These are phyloP conservation scores for Amanita rubescens DNA, from an alignment of 768 basidiomycete genomes.

Conservation along the genomic window DNA sequence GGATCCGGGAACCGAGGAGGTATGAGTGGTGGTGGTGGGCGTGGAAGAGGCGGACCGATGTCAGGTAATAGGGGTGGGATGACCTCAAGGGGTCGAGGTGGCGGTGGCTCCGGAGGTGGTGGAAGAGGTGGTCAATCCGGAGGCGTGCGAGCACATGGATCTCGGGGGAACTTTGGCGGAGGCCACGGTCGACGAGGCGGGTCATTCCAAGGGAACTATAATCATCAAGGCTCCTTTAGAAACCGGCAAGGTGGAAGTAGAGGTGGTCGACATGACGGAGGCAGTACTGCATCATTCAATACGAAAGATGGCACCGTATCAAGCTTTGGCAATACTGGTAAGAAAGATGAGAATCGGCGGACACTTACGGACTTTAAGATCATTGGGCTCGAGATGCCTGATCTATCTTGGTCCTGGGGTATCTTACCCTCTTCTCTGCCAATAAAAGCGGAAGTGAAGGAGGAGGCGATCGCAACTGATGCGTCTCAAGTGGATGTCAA, in stretches of 20 bases:
- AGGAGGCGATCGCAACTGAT: conserved; percentile 23
- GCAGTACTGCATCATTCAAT: conserved; percentile 31
- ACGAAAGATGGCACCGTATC: conserved; percentile 44
- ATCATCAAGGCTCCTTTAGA: conserved; percentile 44
- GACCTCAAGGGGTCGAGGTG: conserved; percentile 33
- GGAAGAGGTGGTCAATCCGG: conserved; percentile 36
- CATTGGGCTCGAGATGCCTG: conserved; percentile 78
- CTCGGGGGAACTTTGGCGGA: conserved; percentile 58
- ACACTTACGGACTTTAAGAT: conserved; percentile 99
- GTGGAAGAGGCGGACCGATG: conserved; percentile 47
- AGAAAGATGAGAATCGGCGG: conserved; percentile 83
- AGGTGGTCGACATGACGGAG: conserved; percentile 35
- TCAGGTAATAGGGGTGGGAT: conserved; percentile 36
- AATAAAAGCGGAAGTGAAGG: conserved; percentile 26
- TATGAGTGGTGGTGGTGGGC: conserved; percentile 32
- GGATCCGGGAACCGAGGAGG: conserved; percentile 35
- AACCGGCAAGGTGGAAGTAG: conserved; percentile 46
- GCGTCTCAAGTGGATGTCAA: conserved; percentile 23
- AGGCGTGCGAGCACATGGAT: conserved; percentile 54
- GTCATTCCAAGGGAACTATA: conserved; percentile 44
- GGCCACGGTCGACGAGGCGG: conserved; percentile 58
- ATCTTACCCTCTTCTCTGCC: conserved; percentile 30
- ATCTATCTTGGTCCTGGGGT: conserved; percentile 88
- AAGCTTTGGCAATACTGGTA: conserved; percentile 45
- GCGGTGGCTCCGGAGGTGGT: conserved; percentile 28